Percentiles rank a stretch among this genome's conserved stretches.
These are phyloP conservation scores for Tardiomyces blankii DNA, from an alignment of 1,139 yeast genomes.

Conservation along the genomic window DNA sequence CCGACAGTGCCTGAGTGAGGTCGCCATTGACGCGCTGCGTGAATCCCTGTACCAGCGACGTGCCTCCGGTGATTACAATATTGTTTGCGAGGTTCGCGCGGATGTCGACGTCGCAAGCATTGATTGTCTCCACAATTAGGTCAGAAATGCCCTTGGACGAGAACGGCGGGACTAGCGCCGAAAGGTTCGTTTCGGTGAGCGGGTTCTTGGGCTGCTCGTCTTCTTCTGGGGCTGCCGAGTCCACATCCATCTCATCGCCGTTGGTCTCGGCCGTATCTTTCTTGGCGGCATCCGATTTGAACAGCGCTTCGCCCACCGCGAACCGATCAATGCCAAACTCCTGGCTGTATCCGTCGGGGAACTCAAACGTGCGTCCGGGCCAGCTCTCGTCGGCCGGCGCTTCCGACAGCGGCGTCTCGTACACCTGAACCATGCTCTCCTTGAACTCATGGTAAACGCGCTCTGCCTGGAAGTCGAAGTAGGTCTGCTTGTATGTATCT, in stretches of 20 bases:
- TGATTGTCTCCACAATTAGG: slow-evolving; percentile 56
- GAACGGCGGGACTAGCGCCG: neutral
- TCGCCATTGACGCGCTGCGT: slow-evolving; percentile 75
- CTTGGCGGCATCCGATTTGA: slow-evolving; percentile 30
- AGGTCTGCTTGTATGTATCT: slow-evolving; percentile 18
- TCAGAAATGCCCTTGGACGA: slow-evolving; percentile 45
- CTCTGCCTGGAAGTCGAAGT: slow-evolving; percentile 18
- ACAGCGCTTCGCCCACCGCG: slow-evolving; percentile 61
- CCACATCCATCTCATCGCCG: slow-evolving; percentile 19
- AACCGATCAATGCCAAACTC: slow-evolving; percentile 53
- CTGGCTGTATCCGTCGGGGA: slow-evolving; percentile 58
- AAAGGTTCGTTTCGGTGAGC: neutral
- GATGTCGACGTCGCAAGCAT: slow-evolving; percentile 70
- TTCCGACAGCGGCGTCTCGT: slow-evolving; percentile 30
- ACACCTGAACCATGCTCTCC: slow-evolving; percentile 42
- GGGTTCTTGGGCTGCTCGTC: slow-evolving; percentile 7
- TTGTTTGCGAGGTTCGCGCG: slow-evolving; percentile 88
- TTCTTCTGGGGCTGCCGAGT: slow-evolving; percentile 7
- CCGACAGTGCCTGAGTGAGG: slow-evolving; percentile 65
- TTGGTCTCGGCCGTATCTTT: slow-evolving; percentile 25
- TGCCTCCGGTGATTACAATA: slow-evolving; percentile 84
- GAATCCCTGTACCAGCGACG: slow-evolving; percentile 77
- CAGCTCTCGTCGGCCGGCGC: slow-evolving; percentile 10
- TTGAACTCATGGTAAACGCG: slow-evolving; percentile 46
- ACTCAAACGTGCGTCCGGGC: slow-evolving; percentile 50